A percentile compares a stretch with the other conserved stretches of the same genome.
Evolutionary conservation across 495 filamentous ascomycete species (phyloP).

Genomic region (Hypoxylon fuscum): DNA sequence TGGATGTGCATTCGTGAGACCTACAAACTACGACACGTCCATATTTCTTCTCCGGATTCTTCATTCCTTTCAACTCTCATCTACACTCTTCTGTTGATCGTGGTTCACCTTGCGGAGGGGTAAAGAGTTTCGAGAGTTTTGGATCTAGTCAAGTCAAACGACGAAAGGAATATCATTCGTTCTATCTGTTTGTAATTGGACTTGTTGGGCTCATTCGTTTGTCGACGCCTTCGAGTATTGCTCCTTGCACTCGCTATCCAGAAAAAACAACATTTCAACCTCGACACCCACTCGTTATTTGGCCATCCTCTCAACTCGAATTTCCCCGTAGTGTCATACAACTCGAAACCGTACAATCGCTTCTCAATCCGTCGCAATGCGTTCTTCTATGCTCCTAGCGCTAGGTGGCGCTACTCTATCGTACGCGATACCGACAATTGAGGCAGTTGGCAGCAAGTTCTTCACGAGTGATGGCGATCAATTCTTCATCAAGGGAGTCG

Average conservation of each 20-base stretch:
- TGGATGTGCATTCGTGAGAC: conserved; percentile 22
- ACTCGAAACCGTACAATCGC: conserved; percentile 5
- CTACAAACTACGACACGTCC: conserved; percentile 27
- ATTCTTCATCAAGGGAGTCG: conserved; percentile 86
- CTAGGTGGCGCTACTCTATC: conserved; percentile 48
- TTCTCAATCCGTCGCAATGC: conserved; percentile 44
- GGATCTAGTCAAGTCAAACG: conserved; percentile 19
- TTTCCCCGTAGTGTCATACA: conserved; percentile 2
- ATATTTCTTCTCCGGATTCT: conserved; percentile 32
- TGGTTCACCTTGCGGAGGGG: conserved; percentile 12
- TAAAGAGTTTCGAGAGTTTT: conserved; percentile 7
- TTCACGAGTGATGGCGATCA: conserved; percentile 79
- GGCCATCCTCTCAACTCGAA: conserved; percentile 19
- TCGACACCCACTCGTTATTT: conserved; percentile 26
- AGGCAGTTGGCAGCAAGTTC: conserved; percentile 82
- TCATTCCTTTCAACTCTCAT: conserved; percentile 15
- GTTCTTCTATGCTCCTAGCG: conserved; percentile 42
- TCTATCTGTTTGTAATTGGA: conserved; percentile 28
- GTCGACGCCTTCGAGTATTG: conserved; percentile 24
- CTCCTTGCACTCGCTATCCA: conserved; percentile 15
- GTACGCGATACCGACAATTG: conserved; percentile 64
- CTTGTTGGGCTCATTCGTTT: conserved; percentile 31
- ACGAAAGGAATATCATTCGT: conserved; percentile 22
- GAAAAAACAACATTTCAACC: conserved; percentile 9
- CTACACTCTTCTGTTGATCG: conserved; percentile 12